Conservation (phyloP, 495 filamentous ascomycete species). For the Talaromyces thailandensis region DNA sequence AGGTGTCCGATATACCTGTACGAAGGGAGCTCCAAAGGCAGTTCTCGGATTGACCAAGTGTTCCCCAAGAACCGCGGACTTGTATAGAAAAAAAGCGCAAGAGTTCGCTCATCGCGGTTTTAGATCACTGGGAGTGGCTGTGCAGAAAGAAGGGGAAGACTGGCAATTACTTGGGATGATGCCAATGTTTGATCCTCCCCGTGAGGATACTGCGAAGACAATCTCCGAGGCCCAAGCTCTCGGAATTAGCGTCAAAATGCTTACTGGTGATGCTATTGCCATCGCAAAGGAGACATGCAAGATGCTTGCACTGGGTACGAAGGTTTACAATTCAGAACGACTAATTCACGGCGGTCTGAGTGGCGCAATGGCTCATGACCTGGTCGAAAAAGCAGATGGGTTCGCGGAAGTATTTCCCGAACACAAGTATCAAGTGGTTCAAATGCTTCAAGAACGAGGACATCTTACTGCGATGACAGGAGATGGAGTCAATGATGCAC, state of each 20-base stretch:
- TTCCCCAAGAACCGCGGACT: slow-evolving; percentile 45
- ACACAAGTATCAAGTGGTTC: slow-evolving; percentile 96
- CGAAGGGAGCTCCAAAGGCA: slow-evolving; percentile 66
- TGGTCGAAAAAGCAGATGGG: slow-evolving; percentile 64
- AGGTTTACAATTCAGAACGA: slow-evolving; percentile 65
- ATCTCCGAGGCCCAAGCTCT: slow-evolving; percentile 64
- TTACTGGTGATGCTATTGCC: slow-evolving; percentile 66
- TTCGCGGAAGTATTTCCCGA: slow-evolving; percentile 91
- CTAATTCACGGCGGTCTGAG: slow-evolving; percentile 62
- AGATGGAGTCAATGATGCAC: slow-evolving; percentile 96
- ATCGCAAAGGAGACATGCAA: slow-evolving; percentile 74
- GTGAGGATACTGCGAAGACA: slow-evolving; percentile 68
- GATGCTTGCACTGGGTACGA: slow-evolving; percentile 66
- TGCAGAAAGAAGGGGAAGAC: slow-evolving; percentile 49
- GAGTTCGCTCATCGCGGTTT: slow-evolving; percentile 70
- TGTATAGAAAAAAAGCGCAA: slow-evolving; percentile 57
- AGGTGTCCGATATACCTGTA: slow-evolving; percentile 55
- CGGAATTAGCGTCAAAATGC: slow-evolving; percentile 67
- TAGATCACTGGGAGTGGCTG: slow-evolving; percentile 64
- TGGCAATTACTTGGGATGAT: slow-evolving; percentile 64
- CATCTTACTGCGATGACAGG: slow-evolving; percentile 97
- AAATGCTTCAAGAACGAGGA: slow-evolving; percentile 93
- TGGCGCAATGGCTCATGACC: slow-evolving; percentile 59
- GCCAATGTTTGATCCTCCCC: slow-evolving; percentile 67
- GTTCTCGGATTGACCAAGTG: slow-evolving; percentile 57